Evolutionary conservation across 148 eudicot genomes (phyloP).

Genomic region (Spergularia bocconei): DNA sequence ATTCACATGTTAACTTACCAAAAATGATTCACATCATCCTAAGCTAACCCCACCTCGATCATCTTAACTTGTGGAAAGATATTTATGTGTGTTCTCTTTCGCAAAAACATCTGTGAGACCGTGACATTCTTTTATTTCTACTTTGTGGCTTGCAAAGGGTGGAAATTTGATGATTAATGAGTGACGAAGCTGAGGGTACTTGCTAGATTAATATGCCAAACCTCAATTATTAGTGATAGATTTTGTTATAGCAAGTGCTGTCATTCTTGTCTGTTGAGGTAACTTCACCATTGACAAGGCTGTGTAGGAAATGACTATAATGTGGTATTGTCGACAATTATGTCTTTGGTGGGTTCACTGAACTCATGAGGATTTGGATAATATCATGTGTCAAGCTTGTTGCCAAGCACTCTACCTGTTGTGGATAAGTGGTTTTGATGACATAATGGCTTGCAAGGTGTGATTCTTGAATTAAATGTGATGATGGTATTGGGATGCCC

Average conservation of each 20-base stretch:
- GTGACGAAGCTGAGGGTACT: neutral
- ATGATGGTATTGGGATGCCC: neutral
- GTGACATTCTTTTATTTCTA: neutral
- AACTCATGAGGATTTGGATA: neutral
- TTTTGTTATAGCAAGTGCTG: conserved; percentile 1
- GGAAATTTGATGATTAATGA: neutral
- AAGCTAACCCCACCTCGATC: neutral
- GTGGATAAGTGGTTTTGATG: neutral
- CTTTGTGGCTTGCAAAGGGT: neutral
- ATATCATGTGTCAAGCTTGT: conserved; percentile 5
- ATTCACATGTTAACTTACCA: conserved; percentile 18
- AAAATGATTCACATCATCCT: conserved; percentile 5
- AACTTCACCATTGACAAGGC: conserved; percentile 4
- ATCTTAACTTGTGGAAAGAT: neutral
- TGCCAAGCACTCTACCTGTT: neutral
- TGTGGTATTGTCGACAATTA: neutral
- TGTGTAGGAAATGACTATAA: neutral
- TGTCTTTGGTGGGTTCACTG: neutral
- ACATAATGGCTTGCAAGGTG: neutral
- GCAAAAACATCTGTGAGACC: neutral
- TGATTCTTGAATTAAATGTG: neutral
- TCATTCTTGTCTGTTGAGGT: neutral
- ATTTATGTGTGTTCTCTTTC: neutral
- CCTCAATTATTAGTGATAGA: neutral
- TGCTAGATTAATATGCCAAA: neutral